Evolutionary conservation across 495 filamentous ascomycete genomes (phyloP).

Genomic region (Xylaria curta): DNA sequence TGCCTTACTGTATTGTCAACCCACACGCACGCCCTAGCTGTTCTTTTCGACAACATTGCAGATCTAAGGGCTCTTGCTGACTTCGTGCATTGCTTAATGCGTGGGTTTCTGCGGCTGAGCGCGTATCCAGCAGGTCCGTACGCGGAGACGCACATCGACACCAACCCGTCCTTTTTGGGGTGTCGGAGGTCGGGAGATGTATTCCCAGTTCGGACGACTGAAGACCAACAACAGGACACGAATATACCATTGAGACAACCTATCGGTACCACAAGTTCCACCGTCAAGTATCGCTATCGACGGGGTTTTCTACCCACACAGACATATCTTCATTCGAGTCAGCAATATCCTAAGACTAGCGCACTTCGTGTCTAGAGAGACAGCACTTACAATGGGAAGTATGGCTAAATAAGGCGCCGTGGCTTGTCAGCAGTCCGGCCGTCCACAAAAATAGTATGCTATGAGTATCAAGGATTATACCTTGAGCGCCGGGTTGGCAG

Average conservation of each 20-base stretch:
- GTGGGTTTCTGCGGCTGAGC: constrained; percentile 13
- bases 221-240: neutral
- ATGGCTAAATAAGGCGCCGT: constrained; percentile 54
- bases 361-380: constrained; percentile 6
- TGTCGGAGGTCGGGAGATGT: neutral
- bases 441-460: constrained; percentile 16
- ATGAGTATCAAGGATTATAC: constrained; percentile 43
- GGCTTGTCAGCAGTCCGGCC: constrained; percentile 31
- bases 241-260: neutral
- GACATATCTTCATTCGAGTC: constrained; percentile 53
- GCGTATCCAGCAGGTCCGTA: constrained; percentile 3
- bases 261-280: neutral
- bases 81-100: constrained; percentile 10
- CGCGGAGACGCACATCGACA: neutral
- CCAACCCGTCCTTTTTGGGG: neutral
- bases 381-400: constrained; percentile 73
- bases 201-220: constrained; percentile 2
- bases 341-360: constrained; percentile 20
- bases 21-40: neutral
- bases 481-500: constrained; percentile 68
- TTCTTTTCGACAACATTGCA: neutral
- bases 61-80: neutral
- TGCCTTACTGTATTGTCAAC: constrained; percentile 21
- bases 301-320: constrained; percentile 60
- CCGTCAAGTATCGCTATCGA: constrained; percentile 13